Conservation (phyloP, 495 filamentous ascomycete species). For the Neurospora hispaniola region DNA sequence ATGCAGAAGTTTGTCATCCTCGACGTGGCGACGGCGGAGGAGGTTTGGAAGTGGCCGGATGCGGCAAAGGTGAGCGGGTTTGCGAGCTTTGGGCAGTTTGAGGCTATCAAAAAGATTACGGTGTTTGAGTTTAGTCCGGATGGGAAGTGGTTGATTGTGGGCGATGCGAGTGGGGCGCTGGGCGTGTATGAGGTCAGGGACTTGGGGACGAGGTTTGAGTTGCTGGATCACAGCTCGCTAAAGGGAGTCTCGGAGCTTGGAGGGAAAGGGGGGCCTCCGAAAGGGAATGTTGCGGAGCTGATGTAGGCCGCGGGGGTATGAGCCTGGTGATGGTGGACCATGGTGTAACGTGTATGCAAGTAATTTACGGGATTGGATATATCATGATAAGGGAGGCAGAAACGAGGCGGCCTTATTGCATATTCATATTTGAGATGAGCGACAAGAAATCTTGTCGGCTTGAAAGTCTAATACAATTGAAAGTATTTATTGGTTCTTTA, state of each 20-base stretch:
- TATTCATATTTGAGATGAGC: neutral
- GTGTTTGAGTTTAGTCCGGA: constrained; percentile 23
- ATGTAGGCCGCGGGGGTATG: neutral
- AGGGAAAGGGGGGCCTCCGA: neutral
- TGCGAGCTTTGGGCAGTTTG: constrained; percentile 16
- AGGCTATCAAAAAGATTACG: constrained; percentile 12
- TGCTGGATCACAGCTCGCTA: constrained; percentile 2
- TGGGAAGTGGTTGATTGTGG: constrained; percentile 16
- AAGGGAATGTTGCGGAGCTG: neutral
- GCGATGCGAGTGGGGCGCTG: constrained; percentile 13
- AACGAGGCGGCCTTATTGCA: neutral
- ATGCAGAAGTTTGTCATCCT: constrained; percentile 12
- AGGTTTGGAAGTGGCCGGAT: constrained; percentile 21
- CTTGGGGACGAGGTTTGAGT: constrained; percentile 7
- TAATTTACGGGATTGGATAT: neutral
- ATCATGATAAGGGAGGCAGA: neutral
- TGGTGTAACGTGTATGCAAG: neutral
- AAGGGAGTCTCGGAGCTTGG: neutral
- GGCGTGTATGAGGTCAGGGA: constrained; percentile 18
- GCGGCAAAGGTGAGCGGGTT: constrained; percentile 1
- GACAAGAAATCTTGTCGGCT: neutral
- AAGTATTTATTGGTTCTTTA: neutral
- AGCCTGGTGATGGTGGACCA: neutral
- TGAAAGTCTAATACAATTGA: no score
- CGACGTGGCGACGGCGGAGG: constrained; percentile 9